A percentile compares a stretch with the other conserved stretches of the same genome.
Conservation (phyloP, 345 rosid genomes). For the Rhodomyrtus tomentosa region DNA sequence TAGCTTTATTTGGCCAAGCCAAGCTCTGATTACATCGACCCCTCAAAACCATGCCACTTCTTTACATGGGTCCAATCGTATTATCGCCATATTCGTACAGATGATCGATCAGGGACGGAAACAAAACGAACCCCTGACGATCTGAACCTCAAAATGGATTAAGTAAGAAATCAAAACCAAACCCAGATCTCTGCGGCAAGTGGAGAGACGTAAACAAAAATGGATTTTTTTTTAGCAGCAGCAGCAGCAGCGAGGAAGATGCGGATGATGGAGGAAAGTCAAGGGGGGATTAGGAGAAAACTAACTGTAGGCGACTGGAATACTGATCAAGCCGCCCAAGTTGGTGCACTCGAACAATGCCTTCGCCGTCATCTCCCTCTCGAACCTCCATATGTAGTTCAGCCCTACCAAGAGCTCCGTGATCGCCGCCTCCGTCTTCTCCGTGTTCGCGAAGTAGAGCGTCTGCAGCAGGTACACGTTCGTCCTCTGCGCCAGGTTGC, state of each 20-base stretch:
- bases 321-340: neutral
- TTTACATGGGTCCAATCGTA: neutral
- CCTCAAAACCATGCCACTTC: neutral
- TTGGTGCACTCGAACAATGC: constrained; percentile 59
- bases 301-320: neutral
- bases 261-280: neutral
- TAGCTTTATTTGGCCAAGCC: neutral
- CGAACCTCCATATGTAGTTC: constrained; percentile 94
- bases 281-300: neutral
- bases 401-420: constrained; percentile 89
- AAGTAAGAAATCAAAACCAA: neutral
- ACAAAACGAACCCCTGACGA: neutral
- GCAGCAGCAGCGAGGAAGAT: neutral
- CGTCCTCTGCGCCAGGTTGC: neutral
- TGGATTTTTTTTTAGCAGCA: neutral
- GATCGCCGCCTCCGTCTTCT: constrained; percentile 88
- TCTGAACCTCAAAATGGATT: neutral
- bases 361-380: constrained; percentile 90
- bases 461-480: constrained; percentile 77
- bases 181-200: neutral
- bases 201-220: neutral
- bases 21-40: neutral
- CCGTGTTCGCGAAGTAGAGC: constrained; percentile 60
- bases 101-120: neutral
- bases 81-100: neutral